Evolutionary conservation across 257 asterid species (phyloP).

Genomic region (Salvia splendens): DNA sequence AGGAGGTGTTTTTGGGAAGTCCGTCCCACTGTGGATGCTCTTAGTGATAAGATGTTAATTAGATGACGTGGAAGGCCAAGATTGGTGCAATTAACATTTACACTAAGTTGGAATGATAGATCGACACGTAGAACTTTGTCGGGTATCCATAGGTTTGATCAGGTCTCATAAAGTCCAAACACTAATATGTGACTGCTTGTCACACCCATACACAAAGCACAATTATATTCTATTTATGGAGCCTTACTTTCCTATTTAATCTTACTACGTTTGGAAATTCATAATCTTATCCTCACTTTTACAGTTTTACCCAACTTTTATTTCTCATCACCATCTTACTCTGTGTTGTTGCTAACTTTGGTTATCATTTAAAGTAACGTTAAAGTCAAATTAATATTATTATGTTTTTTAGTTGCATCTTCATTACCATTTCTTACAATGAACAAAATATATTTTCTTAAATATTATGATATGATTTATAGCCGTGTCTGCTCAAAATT

Average conservation of each 20-base stretch:
- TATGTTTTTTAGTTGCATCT: not conserved
- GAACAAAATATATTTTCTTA: too few relatives aligned
- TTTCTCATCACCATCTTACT: not conserved
- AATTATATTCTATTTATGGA: constrained; percentile 4
- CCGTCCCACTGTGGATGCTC: too few relatives aligned
- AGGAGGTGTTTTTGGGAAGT: too few relatives aligned
- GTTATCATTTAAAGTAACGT: not conserved
- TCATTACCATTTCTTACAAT: not conserved
- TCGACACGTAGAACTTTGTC: constrained; percentile 30
- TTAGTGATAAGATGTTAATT: too few relatives aligned
- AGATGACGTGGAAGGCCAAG: constrained; percentile 25
- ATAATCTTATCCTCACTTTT: not conserved
- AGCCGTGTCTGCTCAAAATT: not conserved
- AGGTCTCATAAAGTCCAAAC: constrained; percentile 35
- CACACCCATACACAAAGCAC: constrained; percentile 7
- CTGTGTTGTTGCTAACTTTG: not conserved
- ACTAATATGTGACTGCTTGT: constrained; percentile 20
- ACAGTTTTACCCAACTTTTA: not conserved
- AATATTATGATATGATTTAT: too few relatives aligned
- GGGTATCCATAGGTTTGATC: not conserved
- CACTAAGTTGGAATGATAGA: not conserved
- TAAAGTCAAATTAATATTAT: not conserved
- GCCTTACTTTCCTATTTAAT: not conserved
- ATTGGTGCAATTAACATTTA: constrained; percentile 26
- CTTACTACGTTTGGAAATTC: constrained; percentile 15